These are phyloP conservation scores for Phtheirospermum japonicum DNA, from an alignment of 257 asterid genomes.

Conservation along the genomic window DNA sequence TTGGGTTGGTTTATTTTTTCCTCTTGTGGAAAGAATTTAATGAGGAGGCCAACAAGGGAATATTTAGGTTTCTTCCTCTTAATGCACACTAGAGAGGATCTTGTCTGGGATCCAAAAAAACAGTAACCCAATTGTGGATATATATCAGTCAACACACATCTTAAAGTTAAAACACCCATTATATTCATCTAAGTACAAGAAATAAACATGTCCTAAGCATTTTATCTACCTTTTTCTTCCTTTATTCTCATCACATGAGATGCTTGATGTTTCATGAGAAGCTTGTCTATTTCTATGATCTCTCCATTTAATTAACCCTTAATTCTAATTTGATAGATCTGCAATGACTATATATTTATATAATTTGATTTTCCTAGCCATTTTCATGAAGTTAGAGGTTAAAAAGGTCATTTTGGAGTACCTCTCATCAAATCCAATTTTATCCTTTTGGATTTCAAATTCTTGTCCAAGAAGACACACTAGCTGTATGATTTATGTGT, in stretches of 20 bases:
- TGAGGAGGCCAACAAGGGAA: conserved; percentile 46
- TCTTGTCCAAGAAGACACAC: background rate
- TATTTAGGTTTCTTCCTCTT: conserved; percentile 71
- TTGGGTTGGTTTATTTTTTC: background rate
- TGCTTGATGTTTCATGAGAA: conserved; percentile 1
- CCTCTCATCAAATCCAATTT: background rate
- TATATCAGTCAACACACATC: too few species aligned
- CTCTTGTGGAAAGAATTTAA: conserved; percentile 6
- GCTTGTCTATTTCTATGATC: background rate
- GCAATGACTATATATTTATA: too few species aligned
- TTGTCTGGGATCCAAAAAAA: too few species aligned
- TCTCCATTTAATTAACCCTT: too few species aligned
- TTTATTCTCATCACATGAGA: background rate
- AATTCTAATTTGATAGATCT: too few species aligned
- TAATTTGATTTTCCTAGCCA: background rate
- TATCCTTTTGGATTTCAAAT: background rate
- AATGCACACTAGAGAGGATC: conserved; percentile 40
- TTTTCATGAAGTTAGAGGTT: background rate
- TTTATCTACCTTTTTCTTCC: background rate
- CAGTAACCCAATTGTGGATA: too few species aligned
- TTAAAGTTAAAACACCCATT: conserved; percentile 18
- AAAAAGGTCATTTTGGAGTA: background rate
- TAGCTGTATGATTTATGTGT: too few species aligned
- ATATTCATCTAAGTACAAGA: background rate
- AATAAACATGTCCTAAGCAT: background rate